These are phyloP conservation scores for Fusarium gaditjirri DNA, from an alignment of 2,329 filamentous ascomycete species.

Conservation along the genomic window DNA sequence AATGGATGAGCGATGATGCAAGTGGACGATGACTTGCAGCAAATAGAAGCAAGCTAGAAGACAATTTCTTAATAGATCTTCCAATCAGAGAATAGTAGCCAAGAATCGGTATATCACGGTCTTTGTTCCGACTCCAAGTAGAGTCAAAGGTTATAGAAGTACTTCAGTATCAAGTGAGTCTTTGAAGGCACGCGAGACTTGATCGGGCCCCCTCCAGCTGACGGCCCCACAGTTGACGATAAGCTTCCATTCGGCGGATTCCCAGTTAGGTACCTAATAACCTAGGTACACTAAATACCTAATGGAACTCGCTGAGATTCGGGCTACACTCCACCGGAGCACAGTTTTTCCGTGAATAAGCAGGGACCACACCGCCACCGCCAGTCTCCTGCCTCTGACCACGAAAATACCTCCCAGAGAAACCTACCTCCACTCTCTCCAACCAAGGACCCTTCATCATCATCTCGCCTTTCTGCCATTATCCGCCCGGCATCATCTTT, in stretches of 20 bases:
- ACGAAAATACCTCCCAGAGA: conserved; percentile 41
- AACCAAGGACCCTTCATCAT: conserved; percentile 9
- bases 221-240: conserved; percentile 35
- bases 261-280: no score
- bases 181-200: conserved; percentile 18
- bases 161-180: conserved; percentile 20
- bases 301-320: background rate
- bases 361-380: conserved; percentile 45
- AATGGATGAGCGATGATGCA: conserved; percentile 35
- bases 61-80: background rate
- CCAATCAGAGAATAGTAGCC: background rate
- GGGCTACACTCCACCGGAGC: background rate
- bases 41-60: conserved; percentile 5
- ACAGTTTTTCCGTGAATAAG: conserved; percentile 36
- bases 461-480: conserved; percentile 20
- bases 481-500: conserved; percentile 25
- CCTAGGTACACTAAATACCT: no score
- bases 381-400: conserved; percentile 11
- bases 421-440: conserved; percentile 16
- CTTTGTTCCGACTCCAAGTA: conserved; percentile 4
- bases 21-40: conserved; percentile 24
- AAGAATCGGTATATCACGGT: background rate
- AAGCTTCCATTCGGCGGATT: conserved; percentile 4
- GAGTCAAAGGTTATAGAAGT: conserved; percentile 2
- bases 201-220: conserved; percentile 20